Evolutionary conservation across 2,329 filamentous ascomycete genomes (phyloP), one percentile per base, ranked within the genome.

Genomic region (Proliferodiscus dingleyae): DNA sequence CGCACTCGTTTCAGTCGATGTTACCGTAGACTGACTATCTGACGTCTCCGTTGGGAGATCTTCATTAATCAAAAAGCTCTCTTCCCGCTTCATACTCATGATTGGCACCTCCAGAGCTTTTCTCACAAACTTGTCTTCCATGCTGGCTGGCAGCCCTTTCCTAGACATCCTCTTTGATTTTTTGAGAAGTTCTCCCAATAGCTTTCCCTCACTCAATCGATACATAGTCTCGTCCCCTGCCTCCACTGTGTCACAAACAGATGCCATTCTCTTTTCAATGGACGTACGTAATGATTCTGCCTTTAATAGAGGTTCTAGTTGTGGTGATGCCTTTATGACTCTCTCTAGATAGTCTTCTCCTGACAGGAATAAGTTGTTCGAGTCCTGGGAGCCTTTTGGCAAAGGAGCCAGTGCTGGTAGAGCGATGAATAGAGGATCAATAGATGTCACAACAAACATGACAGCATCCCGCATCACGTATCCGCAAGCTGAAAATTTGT

Each of bases 151-250:
- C 8, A 97, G 68, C 0, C 81, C 80, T 1, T 68, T 70, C 4
- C 69, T 66, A n/a, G 74, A 72, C 74, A 94, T 85, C 4, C 72
- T 73, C 50, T 74, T 73, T 4, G 89, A 89, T 65, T 96, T 97
- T 15, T 66, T 61, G 5, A 90, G 52, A 1, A 97, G 61, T 45
- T 83, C 73, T 2, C 66, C 61, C 5, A 85, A 60, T 1, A 96
- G 74, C 61, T 89, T 95, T 10, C 73, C 68, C 58, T 86, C 76
- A 56, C 75, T 93, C 19, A 95, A 69, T 10, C 89, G 80, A 65
- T 86, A 95, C 87, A 96, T 89, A 44, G 70, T 79, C 64, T 96
- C 89, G 49, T 87, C 87, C 11, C 85, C 87, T 1, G 86, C 87
- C 26, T 93, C 85, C 9, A 94, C 85, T 0, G 77, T 84, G 58